These are phyloP conservation scores for Tolypocladium cylindrosporum DNA, from an alignment of 2,329 filamentous ascomycete genomes.

Conservation along the genomic window DNA sequence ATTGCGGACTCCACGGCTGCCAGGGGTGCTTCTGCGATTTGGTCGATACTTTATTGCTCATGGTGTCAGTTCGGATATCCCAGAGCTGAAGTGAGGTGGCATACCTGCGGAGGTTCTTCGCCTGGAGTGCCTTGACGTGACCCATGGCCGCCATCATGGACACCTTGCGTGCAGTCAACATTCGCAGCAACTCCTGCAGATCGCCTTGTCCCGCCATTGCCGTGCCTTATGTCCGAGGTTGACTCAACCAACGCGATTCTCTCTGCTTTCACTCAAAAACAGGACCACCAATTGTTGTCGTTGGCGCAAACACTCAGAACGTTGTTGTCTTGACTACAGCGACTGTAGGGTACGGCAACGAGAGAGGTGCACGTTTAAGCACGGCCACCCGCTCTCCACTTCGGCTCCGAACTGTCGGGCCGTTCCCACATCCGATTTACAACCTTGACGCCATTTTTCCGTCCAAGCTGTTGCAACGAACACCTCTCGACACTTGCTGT, in stretches of 20 bases:
- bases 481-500: neutral
- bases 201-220: constrained; percentile 48
- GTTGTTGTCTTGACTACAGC: neutral
- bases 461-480: neutral
- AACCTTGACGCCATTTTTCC: constrained; percentile 2
- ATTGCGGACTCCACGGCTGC: constrained; percentile 34
- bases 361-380: neutral
- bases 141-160: constrained; percentile 50
- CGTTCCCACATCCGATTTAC: constrained; percentile 5
- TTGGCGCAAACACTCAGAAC: neutral
- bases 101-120: constrained; percentile 45
- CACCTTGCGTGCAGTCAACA: constrained; percentile 48
- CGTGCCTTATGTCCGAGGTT: neutral
- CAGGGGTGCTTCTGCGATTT: constrained; percentile 41
- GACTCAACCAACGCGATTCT: neutral
- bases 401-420: constrained; percentile 8
- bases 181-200: constrained; percentile 49
- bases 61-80: neutral
- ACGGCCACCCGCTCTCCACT: neutral
- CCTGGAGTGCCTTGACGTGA: constrained; percentile 47
- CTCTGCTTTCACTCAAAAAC: neutral
- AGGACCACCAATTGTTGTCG: neutral
- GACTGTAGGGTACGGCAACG: neutral
- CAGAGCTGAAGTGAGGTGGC: neutral
- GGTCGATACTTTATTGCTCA: constrained; percentile 32